phyloP scores from a whole-genome alignment of 2,329 filamentous ascomycete species.

The Nothopassalora personata region DNA sequence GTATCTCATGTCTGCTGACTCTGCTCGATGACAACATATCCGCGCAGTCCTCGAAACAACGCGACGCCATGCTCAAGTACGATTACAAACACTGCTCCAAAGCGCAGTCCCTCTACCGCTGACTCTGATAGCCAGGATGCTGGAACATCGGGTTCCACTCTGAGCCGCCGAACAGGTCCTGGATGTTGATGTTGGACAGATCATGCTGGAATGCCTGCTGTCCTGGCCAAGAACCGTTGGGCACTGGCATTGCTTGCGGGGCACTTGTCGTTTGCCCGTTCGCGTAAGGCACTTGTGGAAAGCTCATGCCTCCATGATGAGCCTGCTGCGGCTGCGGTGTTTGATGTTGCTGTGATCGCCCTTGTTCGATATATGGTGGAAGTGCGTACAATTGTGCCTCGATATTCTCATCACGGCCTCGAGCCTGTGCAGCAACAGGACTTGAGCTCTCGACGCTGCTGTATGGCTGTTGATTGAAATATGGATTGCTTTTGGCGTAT shows the following conservation, averaged over 20 bases:
- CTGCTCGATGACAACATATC: neutral
- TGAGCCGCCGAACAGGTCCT: conserved; percentile 34
- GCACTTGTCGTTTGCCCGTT: conserved; percentile 15
- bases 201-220: conserved; percentile 25
- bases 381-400: conserved; percentile 70
- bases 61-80: neutral
- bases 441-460: conserved; percentile 11
- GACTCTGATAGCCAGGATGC: conserved; percentile 17
- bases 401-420: conserved; percentile 50
- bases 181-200: conserved; percentile 31
- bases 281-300: conserved; percentile 16
- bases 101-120: conserved; percentile 1
- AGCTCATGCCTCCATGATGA: conserved; percentile 16
- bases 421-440: conserved; percentile 9
- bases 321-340: conserved; percentile 22
- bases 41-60: neutral
- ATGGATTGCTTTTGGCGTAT: conserved; percentile 23
- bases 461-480: conserved; percentile 12
- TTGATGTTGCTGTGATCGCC: conserved; percentile 23
- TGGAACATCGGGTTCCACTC: conserved; percentile 33
- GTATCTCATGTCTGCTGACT: neutral
- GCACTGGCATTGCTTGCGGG: conserved; percentile 13
- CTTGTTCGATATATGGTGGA: conserved; percentile 64
- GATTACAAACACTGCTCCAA: neutral
- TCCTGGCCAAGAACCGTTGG: conserved; percentile 14